Base-by-base conservation (phyloP, 2,329 filamentous ascomycete genomes). In the Penicillium sp. region DNA sequence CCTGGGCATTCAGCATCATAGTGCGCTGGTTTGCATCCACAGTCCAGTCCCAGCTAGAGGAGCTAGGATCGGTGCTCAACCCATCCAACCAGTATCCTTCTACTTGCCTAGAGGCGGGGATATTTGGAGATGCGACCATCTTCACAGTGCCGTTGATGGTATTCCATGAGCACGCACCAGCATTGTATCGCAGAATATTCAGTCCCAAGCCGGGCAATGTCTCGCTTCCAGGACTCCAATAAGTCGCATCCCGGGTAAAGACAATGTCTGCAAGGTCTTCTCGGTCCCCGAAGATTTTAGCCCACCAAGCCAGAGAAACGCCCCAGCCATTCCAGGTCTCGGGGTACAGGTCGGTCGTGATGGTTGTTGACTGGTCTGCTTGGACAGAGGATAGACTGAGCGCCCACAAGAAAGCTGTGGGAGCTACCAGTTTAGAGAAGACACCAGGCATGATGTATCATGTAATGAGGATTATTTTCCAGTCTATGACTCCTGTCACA, bases 41-140 rank as follows among this genome's bases (percentile, higher is more conserved):
- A 15, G 45, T 58, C 56, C 56, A 58, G 42, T 53, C 48, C 56
- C 56, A 58, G 35, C 56, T 58, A 5, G 56, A 58, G 3, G 56
- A 58, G 2, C 49, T 53, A 8, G 56, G 53, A 14, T 54, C 48
- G 4, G 53, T 26, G 29, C 47, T 58, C 15, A 47, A 9, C 29
- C 53, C 54, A 49, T 58, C 53, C 9, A 58, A 18, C 56, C 56
- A 58, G 35, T 53, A 58, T 8, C 56, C 54, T 27, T 58, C 53
- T 6, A 58, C 51, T 42, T 58, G 53, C 6, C 49, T 54, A 1
- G 56, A 52, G 7, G 49, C 18, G 12, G 54, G 51, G 11, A 58
- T 58, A 20, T 58, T 52, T 14, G 49, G 20, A n/a, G 56, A 58
- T 12, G 50, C 46, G 12, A 46, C 50, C 56, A 58, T 58, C 6